Percentiles rank a stretch among this genome's conserved stretches.
phyloP scores from a whole-genome alignment of 2,329 filamentous ascomycete species.

The Ophiostoma ips region DNA sequence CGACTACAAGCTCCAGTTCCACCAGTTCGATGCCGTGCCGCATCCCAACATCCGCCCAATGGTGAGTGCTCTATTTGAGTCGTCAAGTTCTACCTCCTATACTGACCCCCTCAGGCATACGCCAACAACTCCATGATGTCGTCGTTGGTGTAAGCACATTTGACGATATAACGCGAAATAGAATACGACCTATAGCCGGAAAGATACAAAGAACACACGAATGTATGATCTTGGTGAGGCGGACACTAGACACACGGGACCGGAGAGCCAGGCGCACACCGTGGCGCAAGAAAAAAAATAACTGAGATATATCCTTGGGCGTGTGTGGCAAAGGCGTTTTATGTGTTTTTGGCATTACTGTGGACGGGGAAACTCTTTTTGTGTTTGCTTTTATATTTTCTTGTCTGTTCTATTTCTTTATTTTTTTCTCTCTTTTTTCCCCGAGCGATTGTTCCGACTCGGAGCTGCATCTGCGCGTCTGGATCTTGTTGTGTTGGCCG shows the following conservation, averaged over 20 bases:
- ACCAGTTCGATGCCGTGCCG: constrained; percentile 91
- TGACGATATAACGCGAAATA: neutral
- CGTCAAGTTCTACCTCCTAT: neutral
- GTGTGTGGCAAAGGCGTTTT: neutral
- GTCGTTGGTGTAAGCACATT: constrained; percentile 48
- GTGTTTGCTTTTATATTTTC: neutral
- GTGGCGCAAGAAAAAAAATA: neutral
- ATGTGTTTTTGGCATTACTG: neutral
- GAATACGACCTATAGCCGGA: neutral
- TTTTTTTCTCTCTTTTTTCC: neutral
- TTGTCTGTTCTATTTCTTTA: neutral
- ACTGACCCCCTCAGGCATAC: constrained; percentile 48
- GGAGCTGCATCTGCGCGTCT: neutral
- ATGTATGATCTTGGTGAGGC: neutral
- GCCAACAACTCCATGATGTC: constrained; percentile 72
- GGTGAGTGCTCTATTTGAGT: constrained; percentile 29
- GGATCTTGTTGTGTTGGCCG: too few relatives aligned
- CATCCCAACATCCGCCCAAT: constrained; percentile 94
- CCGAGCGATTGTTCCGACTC: too few relatives aligned
- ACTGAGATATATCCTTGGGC: neutral
- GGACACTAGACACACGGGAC: neutral
- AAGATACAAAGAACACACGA: neutral
- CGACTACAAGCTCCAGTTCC: constrained; percentile 80
- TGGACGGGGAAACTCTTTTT: neutral
- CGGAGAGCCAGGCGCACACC: neutral